Conservation (phyloP, 352 stramenopile genomes). For the Phytopythium cucurbitacearum region DNA sequence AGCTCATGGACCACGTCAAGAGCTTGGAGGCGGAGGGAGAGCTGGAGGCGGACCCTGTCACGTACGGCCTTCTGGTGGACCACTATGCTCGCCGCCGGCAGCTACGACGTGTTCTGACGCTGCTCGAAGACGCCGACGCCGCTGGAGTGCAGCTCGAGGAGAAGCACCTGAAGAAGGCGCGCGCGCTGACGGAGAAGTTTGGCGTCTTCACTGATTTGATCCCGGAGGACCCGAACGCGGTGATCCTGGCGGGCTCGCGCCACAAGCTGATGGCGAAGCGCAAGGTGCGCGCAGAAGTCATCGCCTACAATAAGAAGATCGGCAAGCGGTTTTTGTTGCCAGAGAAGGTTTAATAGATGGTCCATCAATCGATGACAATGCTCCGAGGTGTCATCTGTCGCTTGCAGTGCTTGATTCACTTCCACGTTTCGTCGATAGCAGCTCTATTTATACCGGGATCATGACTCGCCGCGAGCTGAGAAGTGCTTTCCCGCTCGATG, state of each 20-base stretch:
- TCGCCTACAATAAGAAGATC: slow-evolving; percentile 73
- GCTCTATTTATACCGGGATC: no score
- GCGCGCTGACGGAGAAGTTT: slow-evolving; percentile 54
- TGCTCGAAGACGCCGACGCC: slow-evolving; percentile 59
- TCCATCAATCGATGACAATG: background rate
- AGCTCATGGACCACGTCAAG: slow-evolving; percentile 40
- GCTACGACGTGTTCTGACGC: slow-evolving; percentile 56
- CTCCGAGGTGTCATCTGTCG: background rate
- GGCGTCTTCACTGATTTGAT: slow-evolving; percentile 78
- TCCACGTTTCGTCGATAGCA: background rate
- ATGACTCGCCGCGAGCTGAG: no score
- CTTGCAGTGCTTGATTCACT: background rate
- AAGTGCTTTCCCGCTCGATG: no score
- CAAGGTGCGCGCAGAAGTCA: slow-evolving; percentile 60
- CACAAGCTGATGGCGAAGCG: slow-evolving; percentile 76
- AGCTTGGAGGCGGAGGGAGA: slow-evolving; percentile 36
- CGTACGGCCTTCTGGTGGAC: slow-evolving; percentile 69
- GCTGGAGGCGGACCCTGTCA: slow-evolving; percentile 50
- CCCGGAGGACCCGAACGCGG: slow-evolving; percentile 66
- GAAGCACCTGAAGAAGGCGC: slow-evolving; percentile 70
- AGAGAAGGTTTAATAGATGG: slow-evolving; percentile 23
- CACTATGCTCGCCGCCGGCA: slow-evolving; percentile 63
- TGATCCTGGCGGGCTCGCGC: slow-evolving; percentile 53
- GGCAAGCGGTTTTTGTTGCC: slow-evolving; percentile 73
- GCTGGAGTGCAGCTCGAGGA: slow-evolving; percentile 47